Base-by-base conservation (phyloP, 805 yeast genomes). In the Cyberlindnera suaveolens region DNA sequence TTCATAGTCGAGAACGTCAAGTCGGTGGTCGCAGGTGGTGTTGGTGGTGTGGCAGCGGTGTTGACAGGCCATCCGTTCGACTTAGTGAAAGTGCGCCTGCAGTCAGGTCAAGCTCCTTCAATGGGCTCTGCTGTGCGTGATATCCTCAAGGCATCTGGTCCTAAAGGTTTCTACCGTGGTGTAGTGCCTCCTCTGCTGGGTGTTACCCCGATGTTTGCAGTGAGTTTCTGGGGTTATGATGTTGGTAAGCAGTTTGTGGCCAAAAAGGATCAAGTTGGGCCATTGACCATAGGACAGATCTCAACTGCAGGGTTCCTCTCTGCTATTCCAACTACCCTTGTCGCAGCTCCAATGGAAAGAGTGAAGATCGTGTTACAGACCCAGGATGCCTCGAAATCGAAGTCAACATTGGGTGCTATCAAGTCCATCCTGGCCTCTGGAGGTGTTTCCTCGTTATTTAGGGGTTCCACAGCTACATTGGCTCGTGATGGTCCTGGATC, bases 401-500 rank as follows among this genome's bases (percentile, higher is more conserved):
- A 60, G 37, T 63, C 76, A n/a, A 75, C 74, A 74, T 13, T 49
- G 6, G 70, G 77, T 1, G 80, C 86, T 14, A 80, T 89, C 29
- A 70, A 68, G 48, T 77, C 78, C 55, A 75, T 91, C 56, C 78
- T 88, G 54, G 70, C 71, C 33, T 78, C 83, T 37, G 97, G 97
- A 30, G 97, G 97, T 26, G 51, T 90, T 19, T 66, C 74, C 46
- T 90, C 97, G 1, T 73, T 93, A 23, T 91, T 85, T 67, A 86
- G 87, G 63, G 99, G 99, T 16, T 85, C 96, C 0, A 74, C 74
- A 14, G 96, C 97, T 3, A 91, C 99, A 1, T 67, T 91, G 48
- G 95, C 96, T 16, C 79, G 99, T 64, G 99, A 91, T 61, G 98
- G 97, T 1, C 98, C 99, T 1, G 99, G 99, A 2, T 83, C 95